Evolutionary conservation across 257 asterid species (phyloP).

Genomic region (Nicotiana knightiana): DNA sequence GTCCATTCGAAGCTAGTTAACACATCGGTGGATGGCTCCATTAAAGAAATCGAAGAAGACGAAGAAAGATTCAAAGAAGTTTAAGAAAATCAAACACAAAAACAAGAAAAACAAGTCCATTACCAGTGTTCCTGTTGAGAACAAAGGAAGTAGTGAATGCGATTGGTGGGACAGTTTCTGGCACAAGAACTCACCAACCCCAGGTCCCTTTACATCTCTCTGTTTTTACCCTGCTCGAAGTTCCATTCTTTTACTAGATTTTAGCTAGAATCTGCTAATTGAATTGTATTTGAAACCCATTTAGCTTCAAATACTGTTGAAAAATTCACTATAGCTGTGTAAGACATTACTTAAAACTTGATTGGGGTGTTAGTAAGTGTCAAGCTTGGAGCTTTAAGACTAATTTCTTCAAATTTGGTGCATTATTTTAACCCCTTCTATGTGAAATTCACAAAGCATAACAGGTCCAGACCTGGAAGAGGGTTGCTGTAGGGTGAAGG

Average conservation of each 20-base stretch:
- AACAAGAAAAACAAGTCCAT: conserved; percentile 20
- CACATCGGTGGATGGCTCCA: conserved; percentile 50
- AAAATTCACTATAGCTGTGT: not conserved
- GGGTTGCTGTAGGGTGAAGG: not conserved
- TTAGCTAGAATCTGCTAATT: conserved; percentile 2
- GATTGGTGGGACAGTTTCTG: conserved; percentile 95
- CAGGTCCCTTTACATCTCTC: conserved; percentile 31
- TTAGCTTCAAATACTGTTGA: not conserved
- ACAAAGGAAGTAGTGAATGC: conserved; percentile 54
- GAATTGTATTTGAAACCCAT: not conserved
- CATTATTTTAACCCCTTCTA: not conserved
- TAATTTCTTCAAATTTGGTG: not conserved
- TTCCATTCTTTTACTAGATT: not conserved
- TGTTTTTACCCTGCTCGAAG: not conserved
- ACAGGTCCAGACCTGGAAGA: not conserved
- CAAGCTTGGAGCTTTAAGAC: not conserved
- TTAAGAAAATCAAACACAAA: conserved; percentile 51
- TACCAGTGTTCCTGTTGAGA: conserved; percentile 36
- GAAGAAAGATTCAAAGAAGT: conserved; percentile 52
- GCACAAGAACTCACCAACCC: conserved; percentile 55
- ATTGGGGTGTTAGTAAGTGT: not conserved
- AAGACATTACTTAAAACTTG: not conserved
- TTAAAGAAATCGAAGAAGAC: conserved; percentile 48
- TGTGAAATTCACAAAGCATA: not conserved
- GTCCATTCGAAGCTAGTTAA: not conserved